Base-by-base conservation (phyloP, 208 protist genomes). In the Wallacemonas rigidus region DNA sequence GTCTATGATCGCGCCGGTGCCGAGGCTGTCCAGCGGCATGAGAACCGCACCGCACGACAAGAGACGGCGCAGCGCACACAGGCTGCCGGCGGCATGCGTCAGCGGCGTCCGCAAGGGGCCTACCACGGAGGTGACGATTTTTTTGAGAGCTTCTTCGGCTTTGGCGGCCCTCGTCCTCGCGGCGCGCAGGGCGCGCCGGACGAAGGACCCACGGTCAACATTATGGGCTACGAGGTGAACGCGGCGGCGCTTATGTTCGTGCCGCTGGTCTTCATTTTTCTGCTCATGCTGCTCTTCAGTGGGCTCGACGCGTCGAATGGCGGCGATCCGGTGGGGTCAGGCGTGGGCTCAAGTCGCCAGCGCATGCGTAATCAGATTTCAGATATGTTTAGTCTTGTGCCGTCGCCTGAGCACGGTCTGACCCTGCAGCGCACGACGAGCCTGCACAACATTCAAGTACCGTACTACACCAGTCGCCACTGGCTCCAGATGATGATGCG, bases 1-100 rank as follows among this genome's bases (percentile, higher is more conserved):
- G 86, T 94, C 44, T 98, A 97, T 67, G 91, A 97, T 53, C 77
- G 73, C 14, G 79, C 82, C 17, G 95, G 95, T 9, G 87, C 76
- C 45, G 87, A 90, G 2, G 95, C 85, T 7, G 86, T 97, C 35
- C 87, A 90, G 76, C 89, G 81, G 50, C 91, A 96, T 58, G 91
- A 96, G 79, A 94, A 82, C 78, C 77, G 69, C 26, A 76, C 69
- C 3, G 63, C 61, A n/a, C 67, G 80, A 43, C 68, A 75, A 50
- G 74, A 17, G 41, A 75, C 55, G 65, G 78, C 44, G 56, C 69
- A 39, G 38, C 75, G 2, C 58, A 54, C 35, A 15, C 62, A 15
- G 61, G 75, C 47, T 51, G 51, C 69, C 74, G 58, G 65, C 65
- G 57, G 48, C 7, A 63, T 71, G 55, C 54, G 47, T 8, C 61